Evolutionary conservation across 2,329 filamentous ascomycete species (phyloP), one percentile per base, ranked within the genome.

Genomic region (Aspergillus brunneoviolaceus): DNA sequence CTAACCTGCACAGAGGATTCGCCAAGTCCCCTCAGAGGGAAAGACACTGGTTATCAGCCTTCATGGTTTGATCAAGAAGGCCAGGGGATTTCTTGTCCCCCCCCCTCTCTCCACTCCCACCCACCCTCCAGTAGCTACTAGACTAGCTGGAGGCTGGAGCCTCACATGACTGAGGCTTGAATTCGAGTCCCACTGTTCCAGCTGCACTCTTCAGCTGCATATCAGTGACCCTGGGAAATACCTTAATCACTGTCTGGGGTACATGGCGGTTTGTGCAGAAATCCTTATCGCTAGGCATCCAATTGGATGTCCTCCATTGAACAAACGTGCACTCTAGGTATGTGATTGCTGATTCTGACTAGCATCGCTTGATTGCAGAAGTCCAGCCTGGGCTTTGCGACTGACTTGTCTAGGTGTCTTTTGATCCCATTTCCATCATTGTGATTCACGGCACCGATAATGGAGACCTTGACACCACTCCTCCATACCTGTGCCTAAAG

Each of bases 121-220:
- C 50, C 7, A 2, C 27, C 27, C 27, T 7, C 27, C 27, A 29
- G 27, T 29, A 29, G 27, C 27, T 29, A 9, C 27, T 29, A 9
- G 7, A 29, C 27, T 29, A 29, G 23, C 27, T 29, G 9, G 23
- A 23, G 59, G 59, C 55, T 60, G 51, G 27, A 50, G 21, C 39
- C 57, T 59, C 56, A 59, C 56, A 56, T 60, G 52, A 60, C 54
- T 59, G 52, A 39, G 57, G 51, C 57, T 59, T 55, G 57, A 51
- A 55, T 59, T 45, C n/a, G 35, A 47, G 58, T 54, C 58, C 58
- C 58, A 57, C 60, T 57, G 45, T 50, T 27, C 49, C 47, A 48
- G 31, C 49, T 47, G 56, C 48, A 52, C 53, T 58, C 55, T 60
- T 57, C 33, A 25, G 45, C 42, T 47, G 49, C 49, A 47, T 29